These are phyloP conservation scores for Sclerotiophoma versabilis DNA, from an alignment of 2,329 filamentous ascomycete species.

Conservation along the genomic window DNA sequence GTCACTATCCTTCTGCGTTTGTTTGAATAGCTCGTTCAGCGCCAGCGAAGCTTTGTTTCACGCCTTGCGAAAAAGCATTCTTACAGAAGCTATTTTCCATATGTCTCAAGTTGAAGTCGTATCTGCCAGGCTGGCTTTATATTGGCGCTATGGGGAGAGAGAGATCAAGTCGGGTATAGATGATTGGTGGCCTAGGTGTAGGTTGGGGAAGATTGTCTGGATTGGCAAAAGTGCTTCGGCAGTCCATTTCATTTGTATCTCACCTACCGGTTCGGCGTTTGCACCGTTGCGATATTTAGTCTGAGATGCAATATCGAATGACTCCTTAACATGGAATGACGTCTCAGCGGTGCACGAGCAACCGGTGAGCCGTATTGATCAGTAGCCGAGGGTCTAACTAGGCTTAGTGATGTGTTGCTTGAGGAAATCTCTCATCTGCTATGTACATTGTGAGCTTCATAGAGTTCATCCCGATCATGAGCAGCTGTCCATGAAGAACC, in stretches of 20 bases:
- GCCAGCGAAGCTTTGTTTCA: conserved; percentile 7
- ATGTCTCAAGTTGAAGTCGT: conserved; percentile 13
- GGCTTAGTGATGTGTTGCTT: conserved; percentile 8
- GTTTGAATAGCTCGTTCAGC: conserved; percentile 16
- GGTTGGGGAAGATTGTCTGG: conserved; percentile 11
- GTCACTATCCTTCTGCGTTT: conserved; percentile 1
- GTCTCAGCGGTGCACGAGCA: conserved; percentile 11
- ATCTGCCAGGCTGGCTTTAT: conserved; percentile 8
- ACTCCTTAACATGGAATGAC: conserved; percentile 12
- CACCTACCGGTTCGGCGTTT: conserved; percentile 29
- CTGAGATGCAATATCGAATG: conserved; percentile 39
- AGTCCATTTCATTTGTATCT: conserved; percentile 25
- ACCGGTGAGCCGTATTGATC: conserved; percentile 13
- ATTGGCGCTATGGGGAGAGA: conserved; percentile 8
- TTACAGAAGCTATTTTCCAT: conserved; percentile 6
- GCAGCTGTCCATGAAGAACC: neutral
- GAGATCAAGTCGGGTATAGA: conserved; percentile 9
- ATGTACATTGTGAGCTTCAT: neutral
- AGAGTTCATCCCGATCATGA: too few species aligned
- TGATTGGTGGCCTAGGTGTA: conserved; percentile 1
- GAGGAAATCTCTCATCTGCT: neutral
- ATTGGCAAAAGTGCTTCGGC: conserved; percentile 12
- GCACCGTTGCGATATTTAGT: conserved; percentile 39
- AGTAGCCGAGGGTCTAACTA: conserved; percentile 2
- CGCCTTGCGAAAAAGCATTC: conserved; percentile 8